phyloP scores from a whole-genome alignment of 2,329 filamentous ascomycete species.

The Fonsecaea nubica region DNA sequence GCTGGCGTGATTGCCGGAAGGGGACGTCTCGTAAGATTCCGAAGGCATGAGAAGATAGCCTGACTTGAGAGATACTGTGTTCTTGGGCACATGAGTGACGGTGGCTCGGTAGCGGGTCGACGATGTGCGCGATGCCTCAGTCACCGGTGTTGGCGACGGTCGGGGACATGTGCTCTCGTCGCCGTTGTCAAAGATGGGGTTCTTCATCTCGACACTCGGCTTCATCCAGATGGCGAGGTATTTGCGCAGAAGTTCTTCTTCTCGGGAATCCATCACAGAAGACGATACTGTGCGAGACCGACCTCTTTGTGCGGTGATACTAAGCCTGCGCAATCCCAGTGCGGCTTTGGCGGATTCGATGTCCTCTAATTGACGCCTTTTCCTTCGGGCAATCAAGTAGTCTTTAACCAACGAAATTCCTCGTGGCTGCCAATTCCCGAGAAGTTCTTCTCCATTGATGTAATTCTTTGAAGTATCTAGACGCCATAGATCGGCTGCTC shows the following conservation, averaged over 20 bases:
- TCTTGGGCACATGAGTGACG: conserved; percentile 79
- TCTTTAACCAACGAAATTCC: conserved; percentile 91
- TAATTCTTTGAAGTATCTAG: conserved; percentile 96
- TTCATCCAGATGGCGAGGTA: conserved; percentile 41
- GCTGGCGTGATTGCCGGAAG: conserved; percentile 43
- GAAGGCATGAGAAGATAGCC: conserved; percentile 88
- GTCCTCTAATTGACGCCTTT: conserved; percentile 75
- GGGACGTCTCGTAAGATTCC: conserved; percentile 58
- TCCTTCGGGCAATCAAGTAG: conserved; percentile 76
- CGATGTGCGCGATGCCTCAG: conserved; percentile 46
- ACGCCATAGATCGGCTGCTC: conserved; percentile 91
- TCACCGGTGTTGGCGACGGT: conserved; percentile 31
- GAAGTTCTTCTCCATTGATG: conserved; percentile 90
- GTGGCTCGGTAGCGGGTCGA: conserved; percentile 74
- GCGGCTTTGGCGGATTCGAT: conserved; percentile 69
- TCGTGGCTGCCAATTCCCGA: conserved; percentile 84
- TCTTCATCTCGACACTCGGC: conserved; percentile 47
- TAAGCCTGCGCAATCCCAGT: conserved; percentile 49
- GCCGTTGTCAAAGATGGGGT: conserved; percentile 52
- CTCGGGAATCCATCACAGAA: conserved; percentile 24
- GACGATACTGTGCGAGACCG: conserved; percentile 31
- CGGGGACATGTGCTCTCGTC: conserved; percentile 52
- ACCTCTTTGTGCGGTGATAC: conserved; percentile 22
- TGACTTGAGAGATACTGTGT: conserved; percentile 79
- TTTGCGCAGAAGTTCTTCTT: conserved; percentile 51